Base-by-base conservation (phyloP, 2,329 filamentous ascomycete species). In the Cercospora beticola region DNA sequence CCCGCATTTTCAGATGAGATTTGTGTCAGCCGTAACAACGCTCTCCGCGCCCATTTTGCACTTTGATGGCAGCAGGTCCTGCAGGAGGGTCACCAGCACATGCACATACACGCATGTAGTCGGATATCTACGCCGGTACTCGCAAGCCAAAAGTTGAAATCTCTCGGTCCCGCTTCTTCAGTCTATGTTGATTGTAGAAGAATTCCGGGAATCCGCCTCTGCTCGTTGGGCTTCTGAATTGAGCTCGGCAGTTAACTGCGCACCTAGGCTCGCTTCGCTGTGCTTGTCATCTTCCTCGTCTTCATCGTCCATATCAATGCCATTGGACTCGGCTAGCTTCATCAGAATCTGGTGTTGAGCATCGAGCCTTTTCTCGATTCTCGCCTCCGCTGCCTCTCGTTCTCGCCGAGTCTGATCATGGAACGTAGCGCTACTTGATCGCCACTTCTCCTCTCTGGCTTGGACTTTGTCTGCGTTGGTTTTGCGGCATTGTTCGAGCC, bases 401-500 rank as follows among this genome's bases (percentile, higher is more conserved):
- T 80, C 75, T 33, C 75, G 71, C 18, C 78, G 74, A 33, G 72
- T 74, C 68, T 77, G 74, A 67, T 81, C 79, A 65, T 81, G 80
- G 70, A 82, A 82, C 9, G 75, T 76, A 1, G 80, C 80, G 36
- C 77, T 80, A 21, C 77, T 77, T 1, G 77, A 77, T n/a, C 80
- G 76, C 80, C 79, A 82, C 54, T 75, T 80, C 62, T 81, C 80
- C 68, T 81, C 79, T 26, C 78, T 72, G 46, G 76, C 72, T 64
- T 80, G 75, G 64, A 78, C 76, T 28, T 76, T 74, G 31, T 79
- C 75, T 7, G 75, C 74, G 23, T 76, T 76, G 3, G 78, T 73
- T 43, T 79, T 76, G n/a, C 79, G 71, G 71, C 79, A 81, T 21
- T 80, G 75, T 58, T 82, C 80, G 4, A 80, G 73, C 79, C 79